Conservation (phyloP, 495 filamentous ascomycete species). For the Usnea hakonensis region DNA sequence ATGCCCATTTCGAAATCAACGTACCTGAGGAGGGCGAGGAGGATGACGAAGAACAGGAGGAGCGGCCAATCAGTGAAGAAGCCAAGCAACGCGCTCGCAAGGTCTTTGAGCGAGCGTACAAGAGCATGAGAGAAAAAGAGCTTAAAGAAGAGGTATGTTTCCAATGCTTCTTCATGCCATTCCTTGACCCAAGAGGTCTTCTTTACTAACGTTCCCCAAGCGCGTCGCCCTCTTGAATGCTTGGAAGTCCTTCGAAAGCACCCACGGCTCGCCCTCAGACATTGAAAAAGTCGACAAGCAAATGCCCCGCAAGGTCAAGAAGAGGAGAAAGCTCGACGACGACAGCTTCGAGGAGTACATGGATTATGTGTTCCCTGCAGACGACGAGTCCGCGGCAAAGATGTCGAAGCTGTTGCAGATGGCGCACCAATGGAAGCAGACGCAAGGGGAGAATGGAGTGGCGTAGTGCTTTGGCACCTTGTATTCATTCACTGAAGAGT, state of each 20-base stretch:
- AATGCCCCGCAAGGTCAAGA: constrained; percentile 92
- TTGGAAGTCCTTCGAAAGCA: constrained; percentile 85
- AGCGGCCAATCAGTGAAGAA: constrained; percentile 67
- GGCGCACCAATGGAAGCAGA: constrained; percentile 86
- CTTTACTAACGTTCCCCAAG: constrained; percentile 36
- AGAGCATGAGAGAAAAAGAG: constrained; percentile 82
- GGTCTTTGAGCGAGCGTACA: constrained; percentile 80
- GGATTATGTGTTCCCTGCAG: constrained; percentile 95
- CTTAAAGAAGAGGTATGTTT: constrained; percentile 75
- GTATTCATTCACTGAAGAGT: background rate
- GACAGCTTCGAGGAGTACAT: constrained; percentile 95
- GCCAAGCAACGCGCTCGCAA: constrained; percentile 74
- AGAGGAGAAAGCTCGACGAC: constrained; percentile 87
- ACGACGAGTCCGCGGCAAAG: constrained; percentile 80
- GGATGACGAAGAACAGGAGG: constrained; percentile 53
- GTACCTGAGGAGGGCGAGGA: constrained; percentile 61
- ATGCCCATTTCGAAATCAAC: constrained; percentile 94
- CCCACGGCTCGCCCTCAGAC: constrained; percentile 69
- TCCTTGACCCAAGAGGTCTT: background rate
- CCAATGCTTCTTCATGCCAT: background rate
- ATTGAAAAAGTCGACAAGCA: constrained; percentile 79
- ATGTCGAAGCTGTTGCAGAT: constrained; percentile 74
- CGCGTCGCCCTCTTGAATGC: constrained; percentile 80
- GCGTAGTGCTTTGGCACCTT: background rate
- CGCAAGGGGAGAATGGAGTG: constrained; percentile 29